Evolutionary conservation across 257 asterid genomes (phyloP).

Genomic region (Capsicum pubescens): DNA sequence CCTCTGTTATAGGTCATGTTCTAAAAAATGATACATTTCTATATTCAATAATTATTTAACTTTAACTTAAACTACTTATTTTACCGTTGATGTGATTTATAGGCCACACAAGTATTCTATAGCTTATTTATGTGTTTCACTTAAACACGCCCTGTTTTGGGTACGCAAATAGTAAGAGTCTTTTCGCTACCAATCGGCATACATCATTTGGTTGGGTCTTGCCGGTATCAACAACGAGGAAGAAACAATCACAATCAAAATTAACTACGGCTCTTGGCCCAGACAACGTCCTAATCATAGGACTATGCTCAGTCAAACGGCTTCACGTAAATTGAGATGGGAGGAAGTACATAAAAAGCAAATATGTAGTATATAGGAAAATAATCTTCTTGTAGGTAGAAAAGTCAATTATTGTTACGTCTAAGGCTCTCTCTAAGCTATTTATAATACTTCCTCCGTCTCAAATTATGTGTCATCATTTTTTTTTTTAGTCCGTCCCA

Average conservation of each 20-base stretch:
- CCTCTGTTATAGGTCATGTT: not conserved
- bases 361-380: not conserved
- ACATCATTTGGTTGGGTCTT: too few relatives aligned
- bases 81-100: not conserved
- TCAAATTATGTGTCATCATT: too few relatives aligned
- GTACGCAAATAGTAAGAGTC: too few relatives aligned
- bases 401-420: conserved; percentile 8
- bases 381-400: not conserved
- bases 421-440: not conserved
- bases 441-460: too few relatives aligned
- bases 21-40: too few relatives aligned
- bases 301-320: not conserved
- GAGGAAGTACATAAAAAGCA: not conserved
- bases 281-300: too few relatives aligned
- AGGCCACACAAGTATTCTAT: not conserved
- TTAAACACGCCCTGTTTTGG: not conserved
- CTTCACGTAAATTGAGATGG: not conserved
- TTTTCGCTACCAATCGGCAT: too few relatives aligned
- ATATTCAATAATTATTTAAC: not conserved
- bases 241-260: too few relatives aligned
- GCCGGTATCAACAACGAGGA: too few relatives aligned
- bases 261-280: too few relatives aligned
- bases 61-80: not conserved
- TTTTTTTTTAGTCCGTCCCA: too few relatives aligned
- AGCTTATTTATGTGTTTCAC: not conserved